Evolutionary conservation across 208 protist genomes (phyloP).

Genomic region (Porcisia deanei): DNA sequence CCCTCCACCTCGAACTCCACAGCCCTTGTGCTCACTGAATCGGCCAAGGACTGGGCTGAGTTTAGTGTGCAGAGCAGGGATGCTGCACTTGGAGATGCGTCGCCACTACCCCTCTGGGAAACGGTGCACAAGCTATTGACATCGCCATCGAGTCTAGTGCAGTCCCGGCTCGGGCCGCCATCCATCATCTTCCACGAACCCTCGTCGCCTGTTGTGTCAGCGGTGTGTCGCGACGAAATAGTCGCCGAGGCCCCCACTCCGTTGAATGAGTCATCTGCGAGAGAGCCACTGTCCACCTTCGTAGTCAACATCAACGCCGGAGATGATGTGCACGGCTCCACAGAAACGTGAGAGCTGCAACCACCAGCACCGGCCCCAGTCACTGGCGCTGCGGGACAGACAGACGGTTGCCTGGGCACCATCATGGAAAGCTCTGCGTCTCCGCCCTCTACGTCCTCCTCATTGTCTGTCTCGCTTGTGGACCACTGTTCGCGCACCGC

Average conservation of each 20-base stretch:
- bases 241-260: neutral
- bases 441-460: neutral
- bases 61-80: neutral
- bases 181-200: neutral
- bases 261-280: conserved; percentile 4
- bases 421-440: neutral
- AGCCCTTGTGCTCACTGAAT: conserved; percentile 3
- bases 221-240: neutral
- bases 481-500: conserved; percentile 40
- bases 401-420: neutral
- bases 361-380: neutral
- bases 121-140: neutral
- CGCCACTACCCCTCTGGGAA: neutral
- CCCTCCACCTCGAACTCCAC: neutral
- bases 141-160: neutral
- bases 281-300: neutral
- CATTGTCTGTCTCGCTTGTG: conserved; percentile 24
- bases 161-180: neutral
- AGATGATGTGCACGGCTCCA: neutral
- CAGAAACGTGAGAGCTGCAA: neutral
- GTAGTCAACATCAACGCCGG: neutral
- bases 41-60: neutral
- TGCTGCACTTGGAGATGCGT: neutral
- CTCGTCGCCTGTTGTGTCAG: neutral
- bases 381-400: neutral